Evolutionary conservation across 179 eudicot genomes (phyloP), one percentile per base, ranked within the genome.

Genomic region (Silene vulgaris): DNA sequence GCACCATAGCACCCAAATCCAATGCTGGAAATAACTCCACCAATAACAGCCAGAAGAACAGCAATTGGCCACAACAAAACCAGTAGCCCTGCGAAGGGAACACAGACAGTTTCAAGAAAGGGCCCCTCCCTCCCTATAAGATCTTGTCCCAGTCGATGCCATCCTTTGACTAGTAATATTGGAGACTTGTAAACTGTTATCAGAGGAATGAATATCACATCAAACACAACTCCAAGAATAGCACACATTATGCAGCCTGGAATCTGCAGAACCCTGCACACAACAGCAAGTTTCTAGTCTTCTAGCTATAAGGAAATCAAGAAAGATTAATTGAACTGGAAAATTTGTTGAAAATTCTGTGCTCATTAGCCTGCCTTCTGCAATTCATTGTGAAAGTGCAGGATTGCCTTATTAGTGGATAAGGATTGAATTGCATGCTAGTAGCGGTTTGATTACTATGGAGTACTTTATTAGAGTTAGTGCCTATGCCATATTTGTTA

Each of bases 91-190:
- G 84, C 81, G 66, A 81, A 81, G 32, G 84, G 84, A 56, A 81
- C 84, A 59, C 84, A 81, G n/a, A 81, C 81, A 57, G 79, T 81
- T 81, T 81, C 84, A 75, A 81, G 84, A 50, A 81, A 81, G 56
- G 84, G 84, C 35, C 84, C 84, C 73, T 81, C 84, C 63, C 84
- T 78, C 61, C 84, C 84, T 40, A 81, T 78, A 57, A 81, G 81
- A 71, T 81, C 84, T 13, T 81, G 74, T 12, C 71, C 52, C 65
- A 81, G 66, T 5, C 84, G 79, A 62, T 78, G 73, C 84, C 84
- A 81, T 72, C 84, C 84, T 71, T 78, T 81, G 28, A 81, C 29
- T 13, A 81, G 71, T 73, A 81, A 75, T 21, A 81, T 71, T 9
- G 84, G 84, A 37, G 84, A 20, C 71, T 81, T 81, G 81, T 81